Evolutionary conservation across 768 basidiomycete species (phyloP).

Genomic region (Auricularia sp.): DNA sequence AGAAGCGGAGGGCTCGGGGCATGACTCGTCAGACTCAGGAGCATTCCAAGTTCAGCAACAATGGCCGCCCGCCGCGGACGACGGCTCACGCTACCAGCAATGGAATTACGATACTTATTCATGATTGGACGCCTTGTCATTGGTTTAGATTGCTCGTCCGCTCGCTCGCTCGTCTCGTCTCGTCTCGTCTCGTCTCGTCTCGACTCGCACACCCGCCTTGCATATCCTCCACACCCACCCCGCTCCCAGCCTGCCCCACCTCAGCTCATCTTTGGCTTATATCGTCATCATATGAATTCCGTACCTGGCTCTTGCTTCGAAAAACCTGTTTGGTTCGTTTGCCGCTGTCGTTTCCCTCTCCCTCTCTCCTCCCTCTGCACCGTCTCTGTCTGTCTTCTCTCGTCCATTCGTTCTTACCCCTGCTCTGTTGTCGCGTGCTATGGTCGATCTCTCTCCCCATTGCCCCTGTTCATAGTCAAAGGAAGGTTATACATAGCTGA

Average conservation of each 20-base stretch:
- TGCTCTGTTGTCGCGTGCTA: no score
- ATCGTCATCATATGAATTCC: no score
- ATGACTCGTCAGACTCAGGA: neutral
- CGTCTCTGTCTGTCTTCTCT: no score
- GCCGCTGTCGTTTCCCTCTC: no score
- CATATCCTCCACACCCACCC: neutral
- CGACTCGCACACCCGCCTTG: neutral
- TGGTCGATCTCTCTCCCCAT: no score
- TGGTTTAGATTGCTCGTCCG: neutral
- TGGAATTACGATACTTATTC: neutral
- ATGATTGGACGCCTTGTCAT: neutral
- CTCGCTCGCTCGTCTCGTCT: neutral
- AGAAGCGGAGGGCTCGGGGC: neutral
- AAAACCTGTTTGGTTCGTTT: no score
- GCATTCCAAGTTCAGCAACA: neutral
- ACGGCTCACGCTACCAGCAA: neutral
- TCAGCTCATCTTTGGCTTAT: no score
- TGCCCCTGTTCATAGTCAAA: no score
- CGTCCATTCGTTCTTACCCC: no score
- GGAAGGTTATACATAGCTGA: no score
- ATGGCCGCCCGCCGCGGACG: neutral
- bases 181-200: neutral
- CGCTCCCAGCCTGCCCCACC: neutral
- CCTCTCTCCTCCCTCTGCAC: no score
- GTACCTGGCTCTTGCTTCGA: no score